Conservation (phyloP, 345 rosid genomes). For the Eucalyptus marginata region DNA sequence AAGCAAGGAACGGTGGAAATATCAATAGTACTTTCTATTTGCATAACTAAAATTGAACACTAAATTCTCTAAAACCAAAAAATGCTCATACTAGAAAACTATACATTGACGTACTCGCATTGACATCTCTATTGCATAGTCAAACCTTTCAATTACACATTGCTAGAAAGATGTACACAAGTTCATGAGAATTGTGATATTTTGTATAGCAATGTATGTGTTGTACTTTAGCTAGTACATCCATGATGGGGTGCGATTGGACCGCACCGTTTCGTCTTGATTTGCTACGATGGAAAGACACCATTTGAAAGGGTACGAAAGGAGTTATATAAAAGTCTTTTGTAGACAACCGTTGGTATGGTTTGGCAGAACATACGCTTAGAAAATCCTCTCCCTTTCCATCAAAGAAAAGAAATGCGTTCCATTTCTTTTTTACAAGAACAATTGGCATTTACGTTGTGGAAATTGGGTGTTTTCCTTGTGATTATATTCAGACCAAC, state of each 20-base stretch:
- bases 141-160: not conserved
- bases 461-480: no score
- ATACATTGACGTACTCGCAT: not conserved
- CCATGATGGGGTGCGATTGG: rapidly evolving
- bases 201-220: not conserved
- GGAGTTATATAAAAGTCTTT: no score
- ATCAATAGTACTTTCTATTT: not conserved
- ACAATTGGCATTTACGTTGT: no score
- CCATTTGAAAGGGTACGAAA: rapidly evolving
- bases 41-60: not conserved
- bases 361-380: no score
- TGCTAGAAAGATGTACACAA: not conserved
- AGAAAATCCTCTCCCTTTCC: no score
- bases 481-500: no score
- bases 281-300: no score
- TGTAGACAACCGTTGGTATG: no score
- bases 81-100: not conserved
- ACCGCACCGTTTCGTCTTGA: rapidly evolving
- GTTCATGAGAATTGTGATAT: not conserved
- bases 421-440: no score
- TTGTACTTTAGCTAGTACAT: no score
- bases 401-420: no score
- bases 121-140: not conserved
- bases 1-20: not conserved
- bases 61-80: not conserved